Percentiles rank a stretch among this genome's conserved stretches.
phyloP scores from a whole-genome alignment of 1,139 yeast genomes.

The Kodamaea sp. region DNA sequence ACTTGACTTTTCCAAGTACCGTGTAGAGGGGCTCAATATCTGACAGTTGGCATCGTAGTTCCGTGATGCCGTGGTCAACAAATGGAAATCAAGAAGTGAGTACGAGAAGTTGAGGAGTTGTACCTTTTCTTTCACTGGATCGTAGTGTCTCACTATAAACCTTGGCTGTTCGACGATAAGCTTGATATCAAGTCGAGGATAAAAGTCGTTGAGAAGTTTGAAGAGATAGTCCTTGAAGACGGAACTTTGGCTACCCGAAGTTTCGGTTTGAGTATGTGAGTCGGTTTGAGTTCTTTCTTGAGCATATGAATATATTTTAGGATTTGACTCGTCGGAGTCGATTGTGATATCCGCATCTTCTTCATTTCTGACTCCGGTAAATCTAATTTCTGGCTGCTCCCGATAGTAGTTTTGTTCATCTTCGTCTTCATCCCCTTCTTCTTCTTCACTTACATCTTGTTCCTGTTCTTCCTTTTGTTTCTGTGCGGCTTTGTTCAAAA shows the following conservation, averaged over 20 bases:
- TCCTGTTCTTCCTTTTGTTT: neutral
- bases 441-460: neutral
- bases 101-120: slow-evolving; percentile 39
- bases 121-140: slow-evolving; percentile 19
- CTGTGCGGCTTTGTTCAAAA: slow-evolving; percentile 10
- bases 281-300: neutral
- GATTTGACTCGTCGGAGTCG: slow-evolving; percentile 1
- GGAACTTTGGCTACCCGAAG: slow-evolving; percentile 15
- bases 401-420: neutral
- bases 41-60: slow-evolving; percentile 41
- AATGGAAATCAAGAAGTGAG: slow-evolving; percentile 40
- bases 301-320: slow-evolving; percentile 12
- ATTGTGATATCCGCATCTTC: slow-evolving; percentile 2
- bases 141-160: slow-evolving; percentile 33
- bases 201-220: slow-evolving; percentile 40
- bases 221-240: slow-evolving; percentile 8
- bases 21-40: slow-evolving; percentile 34
- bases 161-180: slow-evolving; percentile 48
- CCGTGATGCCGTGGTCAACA: slow-evolving; percentile 34
- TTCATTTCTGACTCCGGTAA: neutral
- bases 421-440: neutral
- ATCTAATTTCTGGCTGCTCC: neutral
- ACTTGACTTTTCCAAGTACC: slow-evolving; percentile 30
- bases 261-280: neutral
- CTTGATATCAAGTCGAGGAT: slow-evolving; percentile 44